A percentile compares a stretch with the other conserved stretches of the same genome.
Conservation (phyloP, 2,329 filamentous ascomycete genomes). For the Colletotrichum aenigma region DNA sequence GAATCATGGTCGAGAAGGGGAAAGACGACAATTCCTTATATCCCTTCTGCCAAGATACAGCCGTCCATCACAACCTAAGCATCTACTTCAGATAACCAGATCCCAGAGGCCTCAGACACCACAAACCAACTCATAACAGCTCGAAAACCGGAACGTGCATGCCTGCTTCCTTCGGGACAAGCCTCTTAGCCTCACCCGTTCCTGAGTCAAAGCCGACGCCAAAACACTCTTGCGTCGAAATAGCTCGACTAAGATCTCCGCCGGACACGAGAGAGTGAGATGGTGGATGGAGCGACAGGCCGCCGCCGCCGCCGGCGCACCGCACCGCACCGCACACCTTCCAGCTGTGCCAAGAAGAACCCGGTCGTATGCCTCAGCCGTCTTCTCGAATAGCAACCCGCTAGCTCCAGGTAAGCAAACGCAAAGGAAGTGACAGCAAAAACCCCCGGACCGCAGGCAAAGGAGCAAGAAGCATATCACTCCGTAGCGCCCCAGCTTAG, state of each 20-base stretch:
- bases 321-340: neutral
- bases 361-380: neutral
- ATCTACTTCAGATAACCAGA: neutral
- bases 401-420: neutral
- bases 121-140: neutral
- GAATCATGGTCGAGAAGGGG: neutral
- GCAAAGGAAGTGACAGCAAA: neutral
- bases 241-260: neutral
- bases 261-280: neutral
- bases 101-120: neutral
- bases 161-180: neutral
- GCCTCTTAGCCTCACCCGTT: neutral
- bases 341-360: neutral
- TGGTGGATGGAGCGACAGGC: neutral
- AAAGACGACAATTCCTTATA: constrained; percentile 1
- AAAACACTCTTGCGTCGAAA: neutral
- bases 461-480: neutral
- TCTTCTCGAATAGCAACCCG: neutral
- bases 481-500: neutral
- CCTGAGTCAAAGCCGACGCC: neutral
- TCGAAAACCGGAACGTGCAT: neutral
- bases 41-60: neutral
- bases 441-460: neutral
- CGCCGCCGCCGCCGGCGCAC: neutral
- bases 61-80: neutral